phyloP scores from a whole-genome alignment of 2,329 filamentous ascomycete species.

The Zymoseptoria pseudotritici region DNA sequence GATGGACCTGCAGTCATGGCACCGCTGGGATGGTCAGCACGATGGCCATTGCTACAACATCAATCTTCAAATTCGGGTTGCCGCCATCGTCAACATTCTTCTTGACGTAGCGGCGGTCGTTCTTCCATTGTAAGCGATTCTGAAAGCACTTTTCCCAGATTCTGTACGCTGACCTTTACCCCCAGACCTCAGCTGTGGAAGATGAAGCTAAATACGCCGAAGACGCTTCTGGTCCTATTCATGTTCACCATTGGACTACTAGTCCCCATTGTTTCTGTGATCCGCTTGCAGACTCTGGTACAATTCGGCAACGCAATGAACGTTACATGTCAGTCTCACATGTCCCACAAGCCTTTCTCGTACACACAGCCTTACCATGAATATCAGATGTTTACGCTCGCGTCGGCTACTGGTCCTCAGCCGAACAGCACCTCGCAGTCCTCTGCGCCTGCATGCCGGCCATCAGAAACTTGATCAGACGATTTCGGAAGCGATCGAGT shows the following conservation, averaged over 20 bases:
- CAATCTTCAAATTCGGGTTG: conserved; percentile 12
- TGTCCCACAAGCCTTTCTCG: not conserved
- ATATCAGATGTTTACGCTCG: conserved; percentile 14
- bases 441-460: conserved; percentile 16
- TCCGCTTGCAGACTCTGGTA: conserved; percentile 11
- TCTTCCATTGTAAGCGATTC: conserved; percentile 5
- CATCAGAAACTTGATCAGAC: conserved; percentile 13
- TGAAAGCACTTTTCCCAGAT: too few relatives aligned
- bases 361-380: not conserved
- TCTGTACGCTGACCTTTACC: too few relatives aligned
- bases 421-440: conserved; percentile 12
- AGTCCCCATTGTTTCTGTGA: conserved; percentile 11
- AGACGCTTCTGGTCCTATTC: conserved; percentile 12
- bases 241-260: conserved; percentile 16
- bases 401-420: conserved; percentile 13
- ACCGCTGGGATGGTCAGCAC: conserved; percentile 10
- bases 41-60: conserved; percentile 11
- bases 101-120: conserved; percentile 11
- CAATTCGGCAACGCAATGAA: conserved; percentile 12
- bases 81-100: conserved; percentile 12
- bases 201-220: conserved; percentile 11
- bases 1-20: conserved; percentile 5
- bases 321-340: conserved; percentile 5
- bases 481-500: conserved; percentile 9
- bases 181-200: conserved; percentile 10